Evolutionary conservation across 2,329 filamentous ascomycete species (phyloP), one percentile per base, ranked within the genome.

Genomic region (Emergomyces pasteurianus): DNA sequence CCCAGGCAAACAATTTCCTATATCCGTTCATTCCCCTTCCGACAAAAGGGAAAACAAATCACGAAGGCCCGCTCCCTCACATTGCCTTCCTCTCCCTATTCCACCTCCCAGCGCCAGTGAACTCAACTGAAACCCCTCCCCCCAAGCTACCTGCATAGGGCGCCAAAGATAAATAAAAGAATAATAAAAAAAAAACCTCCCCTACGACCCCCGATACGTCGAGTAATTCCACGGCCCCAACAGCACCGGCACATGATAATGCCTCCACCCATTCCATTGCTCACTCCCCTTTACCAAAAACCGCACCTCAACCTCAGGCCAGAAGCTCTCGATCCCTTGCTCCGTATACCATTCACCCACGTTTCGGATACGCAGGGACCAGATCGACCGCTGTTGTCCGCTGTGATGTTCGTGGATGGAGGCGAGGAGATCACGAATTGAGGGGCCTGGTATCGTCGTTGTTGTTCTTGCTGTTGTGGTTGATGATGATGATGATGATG

Each of bases 161-260:
- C 31, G 7, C 7, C 31, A 31, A 36, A 36, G 8, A 36, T 36
- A 42, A 42, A 42, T 7, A 40, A 12, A 40, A 16, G 10, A 16
- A 40, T 14, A 40, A 40, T 7, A 40, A 40, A 12, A 40, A 40
- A 21, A 23, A n/a, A 23, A 26, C 21, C 18, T n/a, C 47, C 16
- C 26, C 14, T 66, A 80, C 54, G 78, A 80, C 12, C 78, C 78
- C 58, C 78, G 74, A 67, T 80, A 80, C 34, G 78, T 79, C 55
- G 78, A 78, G 66, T 79, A 80, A 60, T 75, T 79, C 77, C 77
- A 80, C 28, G 78, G 78, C 38, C 78, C 77, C 62, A 80, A 65
- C 59, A 80, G 64, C 55, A 80, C 74, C n/a, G 78, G 78, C 21
- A 80, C 77, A 74, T 80, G 78, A 66, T 79, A 80, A 68, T 80